These are phyloP conservation scores for Aspergillus bridgeri DNA, from an alignment of 495 filamentous ascomycete genomes.

Conservation along the genomic window DNA sequence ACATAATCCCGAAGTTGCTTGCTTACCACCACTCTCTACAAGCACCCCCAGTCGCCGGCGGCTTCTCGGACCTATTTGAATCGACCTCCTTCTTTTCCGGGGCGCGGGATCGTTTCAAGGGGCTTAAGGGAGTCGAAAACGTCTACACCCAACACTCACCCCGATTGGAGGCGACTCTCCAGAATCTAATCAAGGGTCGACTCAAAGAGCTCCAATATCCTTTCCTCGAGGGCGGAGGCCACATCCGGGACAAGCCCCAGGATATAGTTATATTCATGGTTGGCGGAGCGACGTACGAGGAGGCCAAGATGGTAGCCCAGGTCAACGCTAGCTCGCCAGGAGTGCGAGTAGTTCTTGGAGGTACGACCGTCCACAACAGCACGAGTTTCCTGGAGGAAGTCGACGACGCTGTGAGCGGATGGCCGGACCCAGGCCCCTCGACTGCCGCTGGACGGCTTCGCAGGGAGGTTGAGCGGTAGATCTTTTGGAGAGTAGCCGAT, in stretches of 20 bases:
- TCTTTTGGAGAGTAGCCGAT: background rate
- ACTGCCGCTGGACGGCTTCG: constrained; percentile 71
- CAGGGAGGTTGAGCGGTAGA: constrained; percentile 52
- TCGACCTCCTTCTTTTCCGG: constrained; percentile 87
- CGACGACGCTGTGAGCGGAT: constrained; percentile 70
- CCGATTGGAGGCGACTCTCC: constrained; percentile 77
- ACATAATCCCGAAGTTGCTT: constrained; percentile 72
- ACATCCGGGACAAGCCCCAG: constrained; percentile 89
- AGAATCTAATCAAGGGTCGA: constrained; percentile 88
- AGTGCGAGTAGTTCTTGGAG: constrained; percentile 80
- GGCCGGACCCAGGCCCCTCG: constrained; percentile 70
- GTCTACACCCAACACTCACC: constrained; percentile 98
- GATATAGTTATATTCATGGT: constrained; percentile 94
- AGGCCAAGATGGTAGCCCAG: constrained; percentile 89
- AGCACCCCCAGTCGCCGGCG: constrained; percentile 61
- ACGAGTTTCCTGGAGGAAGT: constrained; percentile 83
- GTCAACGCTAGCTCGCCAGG: constrained; percentile 90
- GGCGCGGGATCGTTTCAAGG: constrained; percentile 86
- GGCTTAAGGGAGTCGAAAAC: constrained; percentile 94
- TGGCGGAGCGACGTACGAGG: constrained; percentile 91
- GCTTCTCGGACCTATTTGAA: constrained; percentile 88
- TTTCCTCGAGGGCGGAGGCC: constrained; percentile 81
- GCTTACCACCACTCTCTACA: constrained; percentile 82
- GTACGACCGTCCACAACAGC: constrained; percentile 82
- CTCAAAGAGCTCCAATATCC: constrained; percentile 83